Conservation (phyloP, 129 eudicot genomes). For the Artemisia tridentata region DNA sequence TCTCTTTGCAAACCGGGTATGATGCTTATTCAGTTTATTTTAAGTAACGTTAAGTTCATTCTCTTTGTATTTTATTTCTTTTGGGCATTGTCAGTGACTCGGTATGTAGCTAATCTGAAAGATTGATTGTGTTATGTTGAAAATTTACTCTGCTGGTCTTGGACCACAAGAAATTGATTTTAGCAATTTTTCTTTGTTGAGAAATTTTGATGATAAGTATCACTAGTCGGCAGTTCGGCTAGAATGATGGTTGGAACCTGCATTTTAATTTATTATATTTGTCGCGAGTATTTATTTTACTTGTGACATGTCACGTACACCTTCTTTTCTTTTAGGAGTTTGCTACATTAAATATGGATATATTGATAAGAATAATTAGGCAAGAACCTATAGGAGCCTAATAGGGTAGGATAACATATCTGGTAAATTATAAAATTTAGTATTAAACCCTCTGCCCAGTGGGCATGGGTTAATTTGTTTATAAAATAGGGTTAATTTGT, state of each 20-base stretch:
- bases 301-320: not conserved
- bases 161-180: no score
- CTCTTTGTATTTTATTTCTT: not conserved
- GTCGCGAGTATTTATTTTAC: not conserved
- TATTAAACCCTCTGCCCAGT: not conserved
- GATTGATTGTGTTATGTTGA: no score
- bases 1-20: constrained; percentile 94
- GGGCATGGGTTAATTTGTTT: no score
- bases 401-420: constrained; percentile 10
- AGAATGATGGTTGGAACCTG: no score
- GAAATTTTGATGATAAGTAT: no score
- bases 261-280: no score
- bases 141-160: no score
- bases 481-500: no score
- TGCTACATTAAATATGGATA: not conserved
- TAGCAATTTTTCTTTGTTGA: no score
- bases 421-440: not conserved
- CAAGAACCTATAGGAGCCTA: not conserved
- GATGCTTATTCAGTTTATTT: constrained; percentile 19
- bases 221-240: no score
- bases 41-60: no score
- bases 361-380: not conserved
- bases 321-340: constrained; percentile 7
- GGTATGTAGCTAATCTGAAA: no score
- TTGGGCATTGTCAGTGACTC: not conserved